Base-by-base conservation (phyloP, 345 rosid genomes). In the Syzygium aromaticum region DNA sequence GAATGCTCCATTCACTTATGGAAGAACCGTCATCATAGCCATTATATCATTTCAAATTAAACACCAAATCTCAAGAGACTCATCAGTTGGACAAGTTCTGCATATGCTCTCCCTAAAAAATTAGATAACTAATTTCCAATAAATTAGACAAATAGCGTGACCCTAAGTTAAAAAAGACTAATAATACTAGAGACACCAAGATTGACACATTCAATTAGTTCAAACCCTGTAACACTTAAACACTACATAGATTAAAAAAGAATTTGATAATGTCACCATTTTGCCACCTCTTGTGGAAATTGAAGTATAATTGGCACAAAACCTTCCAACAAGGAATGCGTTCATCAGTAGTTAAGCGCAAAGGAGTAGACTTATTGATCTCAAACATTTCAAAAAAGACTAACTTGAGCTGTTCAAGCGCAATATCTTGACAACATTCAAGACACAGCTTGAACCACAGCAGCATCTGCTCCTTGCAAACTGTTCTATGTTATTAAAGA, bases 401-500 rank as follows among this genome's bases (percentile, higher is more conserved):
- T 19, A 73, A 38, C 80, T 73, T 73, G 49, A 73, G 49, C 49
- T 33, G 11, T 38, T 73, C 80, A 73, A 5, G 80, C 7, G 14
- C 43, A 33, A 33, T 14, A 33, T 73, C 80, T 33, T 2, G 80
- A 73, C 14, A 19, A 38, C 46, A 0, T 17, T 33, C 25, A 33
- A 73, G 46, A 8, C 46, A 38, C 46, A 38, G 78, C 17, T 67
- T 67, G 78, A 67, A 33, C 80, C 46, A 33, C 80, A 73, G 80
- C 80, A 33, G 88, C 83, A 84, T 52, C 25, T 52, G 67, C 64
- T 63, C 83, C 40, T 54, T 63, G 92, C 90, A 89, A 91, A 85
- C 89, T 82, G 90, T 51, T 82, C 90, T 85, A 86, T 73, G 87
- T 94, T 93, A 94, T 94, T 93, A 87, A 88, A 87, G 80, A 83